phyloP scores from a whole-genome alignment of 495 filamentous ascomycete genomes.

The Lophiostoma macrostomum region DNA sequence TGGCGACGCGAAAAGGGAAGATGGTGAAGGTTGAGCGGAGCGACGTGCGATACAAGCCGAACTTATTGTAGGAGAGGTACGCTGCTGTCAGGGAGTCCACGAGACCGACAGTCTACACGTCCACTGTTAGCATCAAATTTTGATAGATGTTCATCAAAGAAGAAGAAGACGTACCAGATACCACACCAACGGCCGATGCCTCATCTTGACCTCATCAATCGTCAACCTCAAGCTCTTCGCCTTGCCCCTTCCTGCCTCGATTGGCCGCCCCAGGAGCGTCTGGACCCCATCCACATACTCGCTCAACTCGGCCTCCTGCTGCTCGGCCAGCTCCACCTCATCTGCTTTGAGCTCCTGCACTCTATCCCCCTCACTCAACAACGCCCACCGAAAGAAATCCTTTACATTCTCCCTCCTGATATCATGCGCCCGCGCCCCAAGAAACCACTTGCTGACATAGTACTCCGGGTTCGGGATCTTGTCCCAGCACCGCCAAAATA shows the following conservation, averaged over 20 bases:
- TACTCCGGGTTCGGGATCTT: conserved; percentile 54
- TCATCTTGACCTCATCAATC: conserved; percentile 58
- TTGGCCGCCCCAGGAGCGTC: conserved; percentile 44
- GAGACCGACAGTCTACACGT: conserved; percentile 37
- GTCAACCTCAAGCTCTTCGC: conserved; percentile 59
- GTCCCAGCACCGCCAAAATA: conserved; percentile 55
- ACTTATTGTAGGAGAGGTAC: conserved; percentile 42
- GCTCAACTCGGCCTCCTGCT: conserved; percentile 56
- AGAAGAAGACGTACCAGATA: conserved; percentile 48
- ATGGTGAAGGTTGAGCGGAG: conserved; percentile 40
- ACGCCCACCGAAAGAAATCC: conserved; percentile 63
- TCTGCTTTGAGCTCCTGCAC: no score
- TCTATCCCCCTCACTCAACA: conserved; percentile 44
- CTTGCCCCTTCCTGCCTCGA: conserved; percentile 52
- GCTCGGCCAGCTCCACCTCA: not conserved
- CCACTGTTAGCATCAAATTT: not conserved
- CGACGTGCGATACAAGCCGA: conserved; percentile 43
- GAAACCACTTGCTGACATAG: conserved; percentile 64
- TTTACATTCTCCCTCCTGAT: conserved; percentile 63
- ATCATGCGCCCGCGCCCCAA: conserved; percentile 54
- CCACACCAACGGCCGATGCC: conserved; percentile 62
- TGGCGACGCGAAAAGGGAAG: conserved; percentile 56
- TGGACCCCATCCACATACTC: conserved; percentile 53
- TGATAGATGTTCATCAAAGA: not conserved
- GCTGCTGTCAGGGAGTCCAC: conserved; percentile 51